Base-by-base conservation (phyloP, 345 rosid genomes). In the Dovyalis caffra region DNA sequence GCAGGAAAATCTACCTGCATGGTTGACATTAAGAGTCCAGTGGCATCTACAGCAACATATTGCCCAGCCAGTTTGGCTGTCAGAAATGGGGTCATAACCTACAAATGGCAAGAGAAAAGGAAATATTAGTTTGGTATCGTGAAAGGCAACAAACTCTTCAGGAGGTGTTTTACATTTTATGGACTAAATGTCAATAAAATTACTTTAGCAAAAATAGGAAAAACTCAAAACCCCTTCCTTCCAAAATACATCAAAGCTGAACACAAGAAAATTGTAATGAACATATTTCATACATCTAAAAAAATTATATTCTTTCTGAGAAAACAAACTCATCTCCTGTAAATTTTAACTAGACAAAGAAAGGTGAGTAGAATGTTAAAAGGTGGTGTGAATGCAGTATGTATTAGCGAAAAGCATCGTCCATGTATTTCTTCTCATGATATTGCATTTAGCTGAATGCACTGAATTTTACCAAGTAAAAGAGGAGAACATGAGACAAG, bases 21-120 rank as follows among this genome's bases (percentile, higher is more conserved):
- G n/a, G n/a, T n/a, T n/a, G n/a, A n/a, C n/a, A n/a, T n/a, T n/a
- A n/a, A n/a, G n/a, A 92, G 68, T 78, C 89, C 97, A 61, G 73
- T 70, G 66, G 95, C 95, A 84, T 92, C 97, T 38, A 95, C 95
- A 1, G 92, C 86, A 76, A 95, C 90, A 77, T 91, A 95, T 73
- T 91, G 95, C 70, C 92, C 88, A 66, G 94, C 97, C 61, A 92
- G 89, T 80, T 89, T 95, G 9, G 95, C 92, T 1, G 97, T 92
- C 32, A 92, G 90, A 77, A 89, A 85, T 68, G 97, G 97, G 72
- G 97, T 95, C 97, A 92, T 92, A 72, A 91, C 79, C 97, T 95
- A 85, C 63, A 82, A 73, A 74, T 25, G 1, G 14, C 74, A 75
- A 31, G 76, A 47, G 40, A 60, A 74, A 53, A 28, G 74, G 60